Conservation (phyloP, 2,329 filamentous ascomycete species). For the Fusarium decemcellulare region DNA sequence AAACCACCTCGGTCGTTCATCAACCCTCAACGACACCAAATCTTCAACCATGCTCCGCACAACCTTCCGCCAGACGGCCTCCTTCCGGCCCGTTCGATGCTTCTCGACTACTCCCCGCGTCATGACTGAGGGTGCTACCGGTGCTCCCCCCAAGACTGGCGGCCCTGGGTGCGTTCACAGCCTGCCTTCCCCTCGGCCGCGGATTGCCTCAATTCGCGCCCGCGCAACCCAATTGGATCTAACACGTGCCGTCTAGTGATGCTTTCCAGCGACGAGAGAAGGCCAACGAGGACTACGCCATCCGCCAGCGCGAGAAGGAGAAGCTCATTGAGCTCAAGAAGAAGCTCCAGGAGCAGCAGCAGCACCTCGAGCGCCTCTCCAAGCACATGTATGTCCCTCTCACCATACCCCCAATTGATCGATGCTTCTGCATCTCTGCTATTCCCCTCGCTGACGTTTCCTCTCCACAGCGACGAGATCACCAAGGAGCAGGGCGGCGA, state of each 20-base stretch:
- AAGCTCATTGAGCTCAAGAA: constrained; percentile 86
- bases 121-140: constrained; percentile 81
- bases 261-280: constrained; percentile 93
- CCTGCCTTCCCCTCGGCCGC: neutral
- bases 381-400: constrained; percentile 81
- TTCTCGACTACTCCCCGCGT: constrained; percentile 75
- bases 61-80: constrained; percentile 68
- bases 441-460: constrained; percentile 27
- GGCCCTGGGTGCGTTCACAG: constrained; percentile 65
- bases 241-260: constrained; percentile 70
- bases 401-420: constrained; percentile 16
- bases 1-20: constrained; percentile 31
- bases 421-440: neutral
- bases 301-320: constrained; percentile 89
- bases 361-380: constrained; percentile 87
- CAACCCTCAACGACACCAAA: constrained; percentile 24
- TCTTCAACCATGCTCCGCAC: constrained; percentile 75
- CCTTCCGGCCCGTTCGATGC: constrained; percentile 68
- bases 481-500: constrained; percentile 81
- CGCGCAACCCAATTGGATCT: constrained; percentile 7
- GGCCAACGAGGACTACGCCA: constrained; percentile 87
- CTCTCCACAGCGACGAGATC: constrained; percentile 76
- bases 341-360: constrained; percentile 82
- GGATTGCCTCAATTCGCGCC: constrained; percentile 23
- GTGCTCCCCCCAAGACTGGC: constrained; percentile 68